Percentiles rank a stretch among this genome's conserved stretches.
phyloP scores from a whole-genome alignment of 805 yeast species.

The Hanseniaspora meyeri region DNA sequence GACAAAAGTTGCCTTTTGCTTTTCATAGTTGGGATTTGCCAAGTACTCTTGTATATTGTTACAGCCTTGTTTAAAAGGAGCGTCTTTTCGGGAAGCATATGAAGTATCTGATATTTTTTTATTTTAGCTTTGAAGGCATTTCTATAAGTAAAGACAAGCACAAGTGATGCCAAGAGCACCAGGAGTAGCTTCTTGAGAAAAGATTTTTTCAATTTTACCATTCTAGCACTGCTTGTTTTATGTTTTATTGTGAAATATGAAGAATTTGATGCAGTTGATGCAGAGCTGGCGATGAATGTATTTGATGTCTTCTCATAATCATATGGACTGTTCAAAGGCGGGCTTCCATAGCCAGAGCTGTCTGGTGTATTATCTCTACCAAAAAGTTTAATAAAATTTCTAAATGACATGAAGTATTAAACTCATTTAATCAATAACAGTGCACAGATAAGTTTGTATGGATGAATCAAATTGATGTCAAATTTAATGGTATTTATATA shows the following conservation, averaged over 20 bases:
- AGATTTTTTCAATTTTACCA: background rate
- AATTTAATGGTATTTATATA: too few relatives aligned
- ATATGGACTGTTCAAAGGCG: background rate
- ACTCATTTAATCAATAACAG: background rate
- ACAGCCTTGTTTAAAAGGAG: conserved; percentile 48
- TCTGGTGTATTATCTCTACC: background rate
- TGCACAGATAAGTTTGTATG: background rate
- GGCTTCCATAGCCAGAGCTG: background rate
- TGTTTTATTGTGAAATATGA: background rate
- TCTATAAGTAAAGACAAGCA: background rate
- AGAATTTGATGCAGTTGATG: background rate
- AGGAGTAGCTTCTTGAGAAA: background rate
- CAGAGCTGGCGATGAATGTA: background rate
- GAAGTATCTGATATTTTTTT: conserved; percentile 15
- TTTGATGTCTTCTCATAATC: background rate
- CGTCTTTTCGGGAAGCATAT: conserved; percentile 25
- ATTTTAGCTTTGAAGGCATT: background rate
- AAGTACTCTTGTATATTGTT: conserved; percentile 33
- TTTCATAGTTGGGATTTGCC: conserved; percentile 21
- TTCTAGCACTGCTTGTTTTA: background rate
- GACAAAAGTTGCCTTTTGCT: conserved; percentile 76
- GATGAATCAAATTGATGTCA: background rate
- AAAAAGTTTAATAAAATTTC: background rate
- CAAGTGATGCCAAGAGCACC: background rate
- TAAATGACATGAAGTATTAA: background rate